phyloP scores from a whole-genome alignment of 2,329 filamentous ascomycete genomes.

The Trichothecium roseum region DNA sequence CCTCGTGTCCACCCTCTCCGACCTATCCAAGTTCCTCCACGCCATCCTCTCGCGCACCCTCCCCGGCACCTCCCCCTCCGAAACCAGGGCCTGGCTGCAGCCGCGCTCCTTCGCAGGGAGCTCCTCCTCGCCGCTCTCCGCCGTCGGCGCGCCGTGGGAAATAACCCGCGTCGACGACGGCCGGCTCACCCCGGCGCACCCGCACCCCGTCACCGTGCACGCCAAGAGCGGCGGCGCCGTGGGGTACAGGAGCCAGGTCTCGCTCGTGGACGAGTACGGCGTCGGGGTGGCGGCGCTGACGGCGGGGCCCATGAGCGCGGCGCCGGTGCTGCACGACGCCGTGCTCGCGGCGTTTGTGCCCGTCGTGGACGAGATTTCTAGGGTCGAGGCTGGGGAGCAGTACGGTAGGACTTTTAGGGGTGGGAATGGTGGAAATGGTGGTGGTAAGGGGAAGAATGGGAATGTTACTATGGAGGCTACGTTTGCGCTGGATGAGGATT shows the following conservation, averaged over 20 bases:
- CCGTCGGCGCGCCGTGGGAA: slow-evolving; percentile 26
- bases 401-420: slow-evolving; percentile 7
- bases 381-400: slow-evolving; percentile 12
- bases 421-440: no score
- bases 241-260: slow-evolving; percentile 23
- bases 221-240: slow-evolving; percentile 23
- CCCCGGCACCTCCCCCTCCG: slow-evolving; percentile 14
- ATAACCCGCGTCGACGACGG: slow-evolving; percentile 17
- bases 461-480: slow-evolving; percentile 6
- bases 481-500: slow-evolving; percentile 14
- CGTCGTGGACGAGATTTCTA: slow-evolving; percentile 15
- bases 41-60: slow-evolving; percentile 16
- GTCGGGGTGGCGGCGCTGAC: slow-evolving; percentile 19
- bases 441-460: no score
- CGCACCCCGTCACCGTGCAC: slow-evolving; percentile 20
- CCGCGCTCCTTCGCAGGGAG: slow-evolving; percentile 19
- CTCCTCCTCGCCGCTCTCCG: slow-evolving; percentile 13
- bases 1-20: slow-evolving; percentile 20
- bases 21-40: slow-evolving; percentile 18
- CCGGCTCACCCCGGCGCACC: slow-evolving; percentile 15
- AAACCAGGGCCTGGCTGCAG: slow-evolving; percentile 23
- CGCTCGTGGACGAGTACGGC: slow-evolving; percentile 23
- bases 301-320: slow-evolving; percentile 17
- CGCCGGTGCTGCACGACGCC: slow-evolving; percentile 15
- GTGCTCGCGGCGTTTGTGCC: slow-evolving; percentile 16